Evolutionary conservation across 1,139 yeast species (phyloP), one percentile per base, ranked within the genome.

Genomic region (Petasospora rhodanensis): DNA sequence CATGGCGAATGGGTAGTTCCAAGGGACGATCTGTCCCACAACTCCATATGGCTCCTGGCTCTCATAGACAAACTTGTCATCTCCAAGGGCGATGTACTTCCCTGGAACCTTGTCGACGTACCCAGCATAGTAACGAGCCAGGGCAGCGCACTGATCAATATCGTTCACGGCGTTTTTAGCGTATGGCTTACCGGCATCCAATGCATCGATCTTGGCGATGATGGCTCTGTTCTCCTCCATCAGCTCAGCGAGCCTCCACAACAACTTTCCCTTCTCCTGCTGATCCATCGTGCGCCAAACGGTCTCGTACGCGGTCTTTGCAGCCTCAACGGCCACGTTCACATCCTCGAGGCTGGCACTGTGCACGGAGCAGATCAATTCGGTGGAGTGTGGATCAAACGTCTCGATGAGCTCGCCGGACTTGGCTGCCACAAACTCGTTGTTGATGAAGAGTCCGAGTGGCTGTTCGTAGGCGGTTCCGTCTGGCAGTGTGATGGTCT

Each of bases 91-190:
- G 46, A 83, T 76, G 34, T 79, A 76, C 41, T 69, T 68, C 24
- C 96, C 96, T 5, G 47, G 43, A 37, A 76, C 61, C 64, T 85
- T 86, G 59, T 82, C 94, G 26, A 93, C 87, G 75, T 82, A 80
- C 22, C 95, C 96, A 14, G 93, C 95, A 56, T 75, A 75, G 68
- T 79, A 65, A 64, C 79, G 67, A 61, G 79, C 66, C 57, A 82
- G 65, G 48, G 73, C 61, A 54, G 79, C 54, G 58, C 78, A 63
- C 62, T 73, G 62, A 55, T 66, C 73, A 32, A 86, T 66, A 55
- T 86, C 95, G 38, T 64, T 72, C 37, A 60, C 51, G 9, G 79
- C 67, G 48, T 75, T 74, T 34, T 66, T 59, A 35, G 62, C 59
- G 38, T 61, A 54, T 24, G 84, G 80, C 54, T 79, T 79, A 23